Evolutionary conservation across 1,284 basidiomycete species (phyloP), one percentile per base, ranked within the genome.

Genomic region (Irpex sp.): DNA sequence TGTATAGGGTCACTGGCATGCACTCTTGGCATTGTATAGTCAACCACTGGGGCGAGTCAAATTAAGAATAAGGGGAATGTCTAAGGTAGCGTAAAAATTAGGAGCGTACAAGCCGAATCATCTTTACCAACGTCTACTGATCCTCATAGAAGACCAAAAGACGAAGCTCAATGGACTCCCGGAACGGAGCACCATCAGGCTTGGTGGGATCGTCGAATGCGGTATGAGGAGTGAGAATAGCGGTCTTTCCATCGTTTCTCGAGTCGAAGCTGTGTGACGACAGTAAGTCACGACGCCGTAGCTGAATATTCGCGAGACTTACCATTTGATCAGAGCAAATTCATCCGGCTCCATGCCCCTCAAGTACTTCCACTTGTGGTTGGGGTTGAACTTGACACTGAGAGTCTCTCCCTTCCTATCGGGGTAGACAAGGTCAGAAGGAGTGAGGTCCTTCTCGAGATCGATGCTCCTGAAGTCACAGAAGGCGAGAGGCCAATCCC

Each of bases 281-380:
- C 8, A 47, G 55, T 26, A 61, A 63, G 19, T 26, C 17, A 39
- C 13, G 13, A 11, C 26, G 11, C n/a, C 26, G 21, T 55, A 13
- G 33, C 7, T 11, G 11, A 13, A 55, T 11, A 35, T 13, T 11
- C 31, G 33, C 33, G 31, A 33, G 8, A 75, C 84, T 59, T 64
- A 89, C 85, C 87, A 89, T 74, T 90, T 90, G 69, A 90, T 84
- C 36, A 90, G 70, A 37, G 87, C 81, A 50, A 83, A 70, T 71
- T 91, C 87, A 33, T 89, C 83, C 0, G 87, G 84, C 9, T 75
- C 79, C 81, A 89, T 81, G 0, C 84, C 87, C 50, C 77, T 74
- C 58, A 88, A 64, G 71, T 89, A 90, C 71, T 85, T 87, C 87
- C 87, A 91, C 68, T 75, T 76, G 64, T 90, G 86, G 36, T 77